These are phyloP conservation scores for Metschnikowia chrysomelidarum DNA, from an alignment of 805 yeast species.

Conservation along the genomic window DNA sequence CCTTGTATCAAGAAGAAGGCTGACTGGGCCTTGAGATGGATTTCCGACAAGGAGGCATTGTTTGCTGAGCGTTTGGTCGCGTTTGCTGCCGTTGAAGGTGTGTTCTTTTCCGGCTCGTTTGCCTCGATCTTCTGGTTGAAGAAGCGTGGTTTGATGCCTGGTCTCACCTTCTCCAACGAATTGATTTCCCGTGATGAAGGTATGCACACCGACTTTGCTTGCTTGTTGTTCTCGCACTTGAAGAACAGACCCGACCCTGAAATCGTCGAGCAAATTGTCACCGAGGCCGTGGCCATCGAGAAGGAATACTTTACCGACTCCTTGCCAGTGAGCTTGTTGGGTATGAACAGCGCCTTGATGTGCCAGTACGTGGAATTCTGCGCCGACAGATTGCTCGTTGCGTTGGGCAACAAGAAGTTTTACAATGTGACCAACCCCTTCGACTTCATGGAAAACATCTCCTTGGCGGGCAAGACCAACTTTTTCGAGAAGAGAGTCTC, in stretches of 20 bases:
- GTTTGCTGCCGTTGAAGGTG: constrained; percentile 98
- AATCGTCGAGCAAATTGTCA: constrained; percentile 80
- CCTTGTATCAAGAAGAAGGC: constrained; percentile 98
- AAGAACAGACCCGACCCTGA: constrained; percentile 80
- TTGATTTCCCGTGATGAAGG: constrained; percentile 98
- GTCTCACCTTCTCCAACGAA: constrained; percentile 96
- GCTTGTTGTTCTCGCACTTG: constrained; percentile 89
- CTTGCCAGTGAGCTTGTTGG: constrained; percentile 86
- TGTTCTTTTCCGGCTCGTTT: constrained; percentile 96
- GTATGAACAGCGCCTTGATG: constrained; percentile 94
- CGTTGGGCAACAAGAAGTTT: constrained; percentile 87
- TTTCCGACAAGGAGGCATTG: constrained; percentile 78
- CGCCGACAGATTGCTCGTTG: constrained; percentile 90
- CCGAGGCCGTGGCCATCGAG: constrained; percentile 94
- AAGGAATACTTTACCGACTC: constrained; percentile 70
- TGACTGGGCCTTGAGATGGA: constrained; percentile 99
- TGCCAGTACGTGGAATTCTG: constrained; percentile 97
- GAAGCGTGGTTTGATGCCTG: constrained; percentile 99
- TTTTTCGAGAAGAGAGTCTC: constrained; percentile 98
- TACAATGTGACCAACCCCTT: constrained; percentile 91
- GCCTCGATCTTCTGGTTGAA: constrained; percentile 99
- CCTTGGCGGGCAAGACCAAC: constrained; percentile 97
- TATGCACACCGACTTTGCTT: constrained; percentile 97
- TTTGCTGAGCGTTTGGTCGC: constrained; percentile 97
- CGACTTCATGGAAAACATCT: constrained; percentile 98